Conservation (phyloP, 768 basidiomycete species). For the Coprinellus aureogranulatus region DNA sequence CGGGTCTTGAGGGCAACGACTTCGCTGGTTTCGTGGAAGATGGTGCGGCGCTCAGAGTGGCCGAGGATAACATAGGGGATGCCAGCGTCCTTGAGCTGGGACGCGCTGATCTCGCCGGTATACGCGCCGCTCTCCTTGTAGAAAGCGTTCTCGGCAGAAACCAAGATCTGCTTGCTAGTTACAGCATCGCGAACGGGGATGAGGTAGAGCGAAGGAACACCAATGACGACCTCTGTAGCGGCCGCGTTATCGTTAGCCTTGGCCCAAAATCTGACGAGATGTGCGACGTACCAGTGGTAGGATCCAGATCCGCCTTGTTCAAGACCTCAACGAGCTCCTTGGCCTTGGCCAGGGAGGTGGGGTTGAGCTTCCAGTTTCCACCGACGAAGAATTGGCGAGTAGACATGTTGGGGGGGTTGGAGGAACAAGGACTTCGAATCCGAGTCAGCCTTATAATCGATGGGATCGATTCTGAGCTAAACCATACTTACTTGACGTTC, state of each 20-base stretch:
- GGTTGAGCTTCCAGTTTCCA: constrained; percentile 99
- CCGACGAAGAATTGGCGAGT: constrained; percentile 90
- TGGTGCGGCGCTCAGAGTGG: constrained; percentile 92
- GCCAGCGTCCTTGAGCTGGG: constrained; percentile 81
- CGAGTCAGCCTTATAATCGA: too few species aligned
- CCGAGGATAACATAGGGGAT: constrained; percentile 94
- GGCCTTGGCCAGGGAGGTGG: constrained; percentile 62
- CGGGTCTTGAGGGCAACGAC: constrained; percentile 83
- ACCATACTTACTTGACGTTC: background rate
- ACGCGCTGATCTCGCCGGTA: constrained; percentile 93
- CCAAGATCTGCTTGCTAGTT: constrained; percentile 66
- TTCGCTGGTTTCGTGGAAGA: constrained; percentile 87
- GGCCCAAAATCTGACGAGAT: too few species aligned
- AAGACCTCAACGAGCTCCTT: constrained; percentile 62
- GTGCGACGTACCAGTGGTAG: constrained; percentile 60
- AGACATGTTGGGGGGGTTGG: constrained; percentile 21
- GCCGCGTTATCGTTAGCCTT: constrained; percentile 10
- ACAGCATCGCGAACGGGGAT: constrained; percentile 58
- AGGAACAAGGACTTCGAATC: too few species aligned
- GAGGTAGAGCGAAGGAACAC: constrained; percentile 88
- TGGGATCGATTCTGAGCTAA: too few species aligned
- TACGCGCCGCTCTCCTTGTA: constrained; percentile 82
- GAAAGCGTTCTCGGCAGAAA: constrained; percentile 92
- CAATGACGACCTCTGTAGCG: constrained; percentile 76
- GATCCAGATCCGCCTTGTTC: constrained; percentile 79